A percentile compares a stretch with the other conserved stretches of the same genome.
These are phyloP conservation scores for Dioscorea cayenensis DNA, from an alignment of 116 monocot species.

Conservation along the genomic window DNA sequence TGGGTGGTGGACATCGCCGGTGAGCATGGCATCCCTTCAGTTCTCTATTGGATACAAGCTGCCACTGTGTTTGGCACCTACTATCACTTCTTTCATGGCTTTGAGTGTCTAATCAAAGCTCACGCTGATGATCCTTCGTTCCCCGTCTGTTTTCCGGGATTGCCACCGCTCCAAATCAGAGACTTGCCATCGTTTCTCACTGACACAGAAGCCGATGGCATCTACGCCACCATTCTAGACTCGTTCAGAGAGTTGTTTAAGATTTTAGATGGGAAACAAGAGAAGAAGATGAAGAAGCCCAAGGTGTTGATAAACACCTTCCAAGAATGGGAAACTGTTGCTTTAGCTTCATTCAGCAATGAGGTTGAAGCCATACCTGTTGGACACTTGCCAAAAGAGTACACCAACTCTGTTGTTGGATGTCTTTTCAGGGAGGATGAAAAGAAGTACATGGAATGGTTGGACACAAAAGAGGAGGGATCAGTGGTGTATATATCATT, in stretches of 20 bases:
- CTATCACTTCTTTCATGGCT: constrained; percentile 28
- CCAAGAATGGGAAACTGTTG: constrained; percentile 36
- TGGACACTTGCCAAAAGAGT: constrained; percentile 22
- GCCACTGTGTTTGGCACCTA: constrained; percentile 27
- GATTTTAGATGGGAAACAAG: background rate
- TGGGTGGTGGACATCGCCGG: constrained; percentile 30
- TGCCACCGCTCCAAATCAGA: constrained; percentile 13
- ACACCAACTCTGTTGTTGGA: background rate
- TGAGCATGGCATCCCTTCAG: constrained; percentile 15
- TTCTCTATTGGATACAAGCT: constrained; percentile 31
- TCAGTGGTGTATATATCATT: constrained; percentile 9
- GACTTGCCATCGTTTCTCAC: constrained; percentile 23
- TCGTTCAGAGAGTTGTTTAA: background rate
- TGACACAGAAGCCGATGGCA: background rate
- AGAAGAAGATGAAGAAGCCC: background rate
- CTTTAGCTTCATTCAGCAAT: background rate
- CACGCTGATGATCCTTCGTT: constrained; percentile 9
- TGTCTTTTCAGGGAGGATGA: constrained; percentile 3
- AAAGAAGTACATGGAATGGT: constrained; percentile 13
- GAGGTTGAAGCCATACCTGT: constrained; percentile 15
- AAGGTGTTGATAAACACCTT: constrained; percentile 59
- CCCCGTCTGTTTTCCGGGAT: constrained; percentile 11
- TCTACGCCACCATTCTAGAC: background rate
- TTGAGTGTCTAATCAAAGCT: constrained; percentile 4
- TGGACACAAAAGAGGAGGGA: constrained; percentile 2